These are phyloP conservation scores for Podosphaera xanthii DNA, from an alignment of 2,329 filamentous ascomycete genomes.

Conservation along the genomic window DNA sequence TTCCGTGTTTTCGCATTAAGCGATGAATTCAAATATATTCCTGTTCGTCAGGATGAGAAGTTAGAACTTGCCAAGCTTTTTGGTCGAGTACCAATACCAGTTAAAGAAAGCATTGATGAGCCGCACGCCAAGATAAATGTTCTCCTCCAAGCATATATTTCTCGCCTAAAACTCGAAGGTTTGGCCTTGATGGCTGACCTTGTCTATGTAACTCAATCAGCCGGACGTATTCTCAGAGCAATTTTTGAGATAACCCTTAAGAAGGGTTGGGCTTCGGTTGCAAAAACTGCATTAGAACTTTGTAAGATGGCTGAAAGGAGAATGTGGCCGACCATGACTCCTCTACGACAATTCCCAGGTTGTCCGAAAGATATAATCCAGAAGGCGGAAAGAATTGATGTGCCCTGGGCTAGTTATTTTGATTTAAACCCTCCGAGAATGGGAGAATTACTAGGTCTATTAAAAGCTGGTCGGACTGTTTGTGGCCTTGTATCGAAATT, in stretches of 20 bases:
- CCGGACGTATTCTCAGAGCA: constrained; percentile 81
- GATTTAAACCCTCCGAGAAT: constrained; percentile 90
- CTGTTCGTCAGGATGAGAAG: constrained; percentile 92
- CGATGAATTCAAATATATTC: constrained; percentile 97
- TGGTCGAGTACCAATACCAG: constrained; percentile 73
- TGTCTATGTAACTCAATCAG: constrained; percentile 95
- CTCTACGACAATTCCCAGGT: constrained; percentile 66
- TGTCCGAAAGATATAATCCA: constrained; percentile 71
- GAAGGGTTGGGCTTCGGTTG: constrained; percentile 86
- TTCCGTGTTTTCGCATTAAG: constrained; percentile 93
- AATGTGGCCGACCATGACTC: constrained; percentile 99
- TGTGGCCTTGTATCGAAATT: constrained; percentile 81
- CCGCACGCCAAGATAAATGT: constrained; percentile 97
- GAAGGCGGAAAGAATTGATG: constrained; percentile 86
- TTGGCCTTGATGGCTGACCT: constrained; percentile 93
- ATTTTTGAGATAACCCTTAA: constrained; percentile 95
- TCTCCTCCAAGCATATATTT: constrained; percentile 87
- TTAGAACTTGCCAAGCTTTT: constrained; percentile 83
- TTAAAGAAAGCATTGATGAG: constrained; percentile 95
- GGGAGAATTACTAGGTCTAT: constrained; percentile 81
- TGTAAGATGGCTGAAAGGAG: constrained; percentile 99
- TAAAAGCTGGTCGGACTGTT: constrained; percentile 66
- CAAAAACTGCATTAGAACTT: constrained; percentile 75
- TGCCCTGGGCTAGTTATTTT: constrained; percentile 83
- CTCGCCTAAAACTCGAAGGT: constrained; percentile 77